Evolutionary conservation across 257 asterid species (phyloP), one percentile per base, ranked within the genome.

Genomic region (Lavandula angustifolia): DNA sequence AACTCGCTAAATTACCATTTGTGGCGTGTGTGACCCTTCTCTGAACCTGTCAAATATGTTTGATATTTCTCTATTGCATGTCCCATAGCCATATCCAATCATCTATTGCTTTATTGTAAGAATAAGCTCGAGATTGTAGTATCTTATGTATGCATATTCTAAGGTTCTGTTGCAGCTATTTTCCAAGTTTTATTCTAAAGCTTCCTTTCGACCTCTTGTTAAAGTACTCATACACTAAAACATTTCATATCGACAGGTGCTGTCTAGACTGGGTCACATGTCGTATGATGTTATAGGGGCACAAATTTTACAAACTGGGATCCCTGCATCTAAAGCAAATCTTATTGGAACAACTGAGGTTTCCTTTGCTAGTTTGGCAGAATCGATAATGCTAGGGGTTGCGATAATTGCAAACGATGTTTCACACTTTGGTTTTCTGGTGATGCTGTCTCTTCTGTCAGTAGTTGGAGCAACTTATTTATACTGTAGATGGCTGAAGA

Each of bases 221-320:
- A 7, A 34, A 67, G 54, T 53, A 50, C 44, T 64, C 56, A 64
- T 52, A 50, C 11, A 38, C 69, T 54, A 35, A 16, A 52, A 41
- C 51, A 46, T 66, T 73, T 73, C 38, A 46, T 34, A 51, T 60
- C 37, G n/a, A 50, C 92, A 92, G 99, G 84, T 87, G 38, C 63
- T 89, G 59, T 92, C 99, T 38, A 84, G 99, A 76, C 76, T 92
- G 91, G 99, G 99, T 33, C 88, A 85, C 67, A 89, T 89, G 95
- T 89, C 96, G 9, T 92, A 92, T 81, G 87, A 89, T 75, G 83
- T 87, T 67, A 80, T 89, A 9, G 97, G 96, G 73, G 85, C 91
- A 59, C 99, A 92, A 73, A 89, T 92, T 54, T 69, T 92, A 75
- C 99, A 92, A 78, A 92, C 97, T 9, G 97, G 95, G 68, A 89